A percentile compares a stretch with the other conserved stretches of the same genome.
phyloP scores from a whole-genome alignment of 371 early-diverging fungal species.

The Syncephalis fuscata region DNA sequence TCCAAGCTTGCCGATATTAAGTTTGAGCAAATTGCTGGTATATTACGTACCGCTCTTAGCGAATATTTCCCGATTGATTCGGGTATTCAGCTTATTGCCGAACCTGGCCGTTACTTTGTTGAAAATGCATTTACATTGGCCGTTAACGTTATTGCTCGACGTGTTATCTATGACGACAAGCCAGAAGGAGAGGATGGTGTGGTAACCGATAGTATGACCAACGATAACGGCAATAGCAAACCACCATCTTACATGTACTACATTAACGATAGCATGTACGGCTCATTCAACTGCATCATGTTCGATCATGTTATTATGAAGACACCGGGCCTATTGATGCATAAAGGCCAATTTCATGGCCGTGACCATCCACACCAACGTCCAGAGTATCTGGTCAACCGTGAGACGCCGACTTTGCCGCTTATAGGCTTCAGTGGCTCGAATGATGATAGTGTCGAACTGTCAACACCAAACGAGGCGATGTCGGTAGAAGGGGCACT shows the following conservation, averaged over 20 bases:
- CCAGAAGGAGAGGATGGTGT: slow-evolving; percentile 2
- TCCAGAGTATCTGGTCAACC: slow-evolving; percentile 36
- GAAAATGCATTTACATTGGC: slow-evolving; percentile 86
- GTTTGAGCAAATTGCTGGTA: slow-evolving; percentile 72
- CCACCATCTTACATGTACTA: slow-evolving; percentile 81
- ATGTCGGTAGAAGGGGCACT: not conserved
- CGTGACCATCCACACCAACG: too few species aligned
- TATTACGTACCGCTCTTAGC: slow-evolving; percentile 65
- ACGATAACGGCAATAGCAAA: slow-evolving; percentile 15
- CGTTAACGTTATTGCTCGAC: slow-evolving; percentile 78
- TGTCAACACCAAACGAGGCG: slow-evolving; percentile 4
- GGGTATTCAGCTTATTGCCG: slow-evolving; percentile 80
- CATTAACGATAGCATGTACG: slow-evolving; percentile 96
- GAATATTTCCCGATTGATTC: slow-evolving; percentile 47
- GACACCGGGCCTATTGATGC: slow-evolving; percentile 8
- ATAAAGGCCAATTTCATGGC: too few species aligned
- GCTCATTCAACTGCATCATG: slow-evolving; percentile 93
- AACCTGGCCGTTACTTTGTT: slow-evolving; percentile 95
- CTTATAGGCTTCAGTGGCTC: slow-evolving; percentile 14
- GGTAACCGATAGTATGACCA: slow-evolving; percentile 1
- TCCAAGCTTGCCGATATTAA: slow-evolving; percentile 48
- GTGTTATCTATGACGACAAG: slow-evolving; percentile 38
- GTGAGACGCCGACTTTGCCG: too few species aligned
- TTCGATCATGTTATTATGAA: slow-evolving; percentile 83
- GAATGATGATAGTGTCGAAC: slow-evolving; percentile 3